Percentiles rank a stretch among this genome's conserved stretches.
These are phyloP conservation scores for Hanseniaspora meyeri DNA, from an alignment of 805 yeast species.

Conservation along the genomic window DNA sequence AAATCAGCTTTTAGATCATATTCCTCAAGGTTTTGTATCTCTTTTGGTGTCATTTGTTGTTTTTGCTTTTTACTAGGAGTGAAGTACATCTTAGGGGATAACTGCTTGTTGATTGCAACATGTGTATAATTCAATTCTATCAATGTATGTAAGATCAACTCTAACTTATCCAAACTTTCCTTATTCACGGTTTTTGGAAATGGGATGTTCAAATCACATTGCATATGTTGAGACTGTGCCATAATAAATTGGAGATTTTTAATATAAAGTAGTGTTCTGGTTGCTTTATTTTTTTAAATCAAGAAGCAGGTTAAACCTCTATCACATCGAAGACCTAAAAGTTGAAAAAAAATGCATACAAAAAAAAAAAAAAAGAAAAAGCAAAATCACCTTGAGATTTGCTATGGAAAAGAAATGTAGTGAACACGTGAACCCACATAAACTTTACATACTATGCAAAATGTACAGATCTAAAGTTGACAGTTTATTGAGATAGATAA, in stretches of 20 bases:
- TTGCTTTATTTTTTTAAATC: background rate
- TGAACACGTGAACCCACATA: no score
- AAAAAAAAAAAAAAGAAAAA: no score
- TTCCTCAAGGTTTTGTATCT: background rate
- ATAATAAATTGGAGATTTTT: background rate
- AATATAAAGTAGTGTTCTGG: background rate
- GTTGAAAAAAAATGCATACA: no score
- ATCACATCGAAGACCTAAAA: no score
- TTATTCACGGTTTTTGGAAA: constrained; percentile 46
- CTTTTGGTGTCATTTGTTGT: constrained; percentile 23
- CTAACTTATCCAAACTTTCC: constrained; percentile 33
- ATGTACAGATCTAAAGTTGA: no score
- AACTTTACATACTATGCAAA: no score
- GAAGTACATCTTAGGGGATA: constrained; percentile 46
- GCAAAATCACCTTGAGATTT: no score
- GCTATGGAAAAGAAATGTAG: no score
- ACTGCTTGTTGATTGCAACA: constrained; percentile 59
- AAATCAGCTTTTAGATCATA: constrained; percentile 7
- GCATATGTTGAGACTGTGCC: constrained; percentile 25
- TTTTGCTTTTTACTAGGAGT: constrained; percentile 36
- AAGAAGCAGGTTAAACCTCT: no score
- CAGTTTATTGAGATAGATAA: no score
- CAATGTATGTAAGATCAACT: constrained; percentile 40
- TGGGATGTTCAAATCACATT: constrained; percentile 57
- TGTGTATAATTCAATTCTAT: constrained; percentile 59